Evolutionary conservation across 305 asterid genomes (phyloP), one percentile per base, ranked within the genome.

Genomic region (Plantago coronopus): DNA sequence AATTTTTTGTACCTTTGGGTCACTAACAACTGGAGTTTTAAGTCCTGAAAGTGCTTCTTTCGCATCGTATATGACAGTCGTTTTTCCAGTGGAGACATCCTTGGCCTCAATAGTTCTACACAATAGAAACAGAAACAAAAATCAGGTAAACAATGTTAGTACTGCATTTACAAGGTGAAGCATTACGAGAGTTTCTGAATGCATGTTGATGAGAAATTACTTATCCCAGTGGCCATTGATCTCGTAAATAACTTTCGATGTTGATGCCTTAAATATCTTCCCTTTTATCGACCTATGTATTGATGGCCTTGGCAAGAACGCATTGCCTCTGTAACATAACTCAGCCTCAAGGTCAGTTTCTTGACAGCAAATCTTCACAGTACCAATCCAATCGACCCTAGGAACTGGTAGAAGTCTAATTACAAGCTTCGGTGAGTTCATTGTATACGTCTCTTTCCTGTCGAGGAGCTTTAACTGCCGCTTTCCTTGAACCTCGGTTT

Each of bases 181-280:
- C 42, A 37, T 5, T n/a, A 37, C 8, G 12, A 37, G 13, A 7
- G 14, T 8, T 37, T 37, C 8, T 5, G 42, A 37, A 7, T 7
- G 13, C 42, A 37, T 37, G 42, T 37, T 37, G 40, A 15, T 27
- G 7, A 11, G 18, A 17, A 22, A 31, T 47, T 71, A 87, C 98
- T 89, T 83, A 48, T 89, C 97, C 98, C 98, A 89, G 21, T 86
- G 88, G 63, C 97, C 98, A 66, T 62, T 65, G 45, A 91, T 68
- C 62, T 83, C 83, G 42, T 61, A 84, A 15, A 84, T 48, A 17
- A 79, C 73, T 54, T 78, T 44, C 23, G 82, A 69, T 3, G 94
- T 79, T 4, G 89, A 79, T 13, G 90, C 50, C 20, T 12, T 17
- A 54, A 78, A 66, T 46, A 91, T 80, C 57, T 66, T 84, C 47